Evolutionary conservation across 345 rosid genomes (phyloP), one percentile per base, ranked within the genome.

Genomic region (Salix koriyanagi): DNA sequence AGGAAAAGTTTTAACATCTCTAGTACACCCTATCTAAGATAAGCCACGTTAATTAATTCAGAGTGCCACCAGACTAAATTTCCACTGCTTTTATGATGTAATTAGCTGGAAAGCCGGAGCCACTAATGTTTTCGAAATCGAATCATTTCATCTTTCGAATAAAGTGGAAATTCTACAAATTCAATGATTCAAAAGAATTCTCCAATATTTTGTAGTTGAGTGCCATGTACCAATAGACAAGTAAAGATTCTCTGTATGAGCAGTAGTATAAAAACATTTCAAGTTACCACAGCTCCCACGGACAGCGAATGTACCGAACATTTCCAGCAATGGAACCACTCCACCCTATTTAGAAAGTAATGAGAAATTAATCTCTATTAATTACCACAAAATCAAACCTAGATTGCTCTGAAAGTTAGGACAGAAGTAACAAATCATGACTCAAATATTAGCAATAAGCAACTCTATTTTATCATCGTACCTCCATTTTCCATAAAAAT

Each of bases 401-500:
- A 28, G 36, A 52, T 65, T 34, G 37, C 37, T 34, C 37, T 37
- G 46, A 34, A 37, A 67, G 36, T 12, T 62, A 11, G 13, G 0
- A 30, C 30, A 21, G 7, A 37, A 34, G 7, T 7, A 23, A 42
- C 46, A 62, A 50, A 19, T 2, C 58, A 52, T 25, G 25, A n/a
- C 58, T 2, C 23, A 52, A 18, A 18, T 52, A 52, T 6, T 19
- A 18, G 23, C 3, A 52, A 15, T 9, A 7, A 67, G 18, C 7
- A 16, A 67, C 42, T 4, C 7, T 34, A 19, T 52, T 52, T 19
- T 52, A 52, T 52, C 2, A 34, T 1, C 44, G 18, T 72, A 91
- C 99, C 97, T 90, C 93, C 94, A 90, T 86, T 86, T 96, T 96
- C 99, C 96, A 90, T 4, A 85, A 80, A 69, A 96, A 96, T 76